These are phyloP conservation scores for Lophium mytilinum DNA, from an alignment of 495 filamentous ascomycete species.

Conservation along the genomic window DNA sequence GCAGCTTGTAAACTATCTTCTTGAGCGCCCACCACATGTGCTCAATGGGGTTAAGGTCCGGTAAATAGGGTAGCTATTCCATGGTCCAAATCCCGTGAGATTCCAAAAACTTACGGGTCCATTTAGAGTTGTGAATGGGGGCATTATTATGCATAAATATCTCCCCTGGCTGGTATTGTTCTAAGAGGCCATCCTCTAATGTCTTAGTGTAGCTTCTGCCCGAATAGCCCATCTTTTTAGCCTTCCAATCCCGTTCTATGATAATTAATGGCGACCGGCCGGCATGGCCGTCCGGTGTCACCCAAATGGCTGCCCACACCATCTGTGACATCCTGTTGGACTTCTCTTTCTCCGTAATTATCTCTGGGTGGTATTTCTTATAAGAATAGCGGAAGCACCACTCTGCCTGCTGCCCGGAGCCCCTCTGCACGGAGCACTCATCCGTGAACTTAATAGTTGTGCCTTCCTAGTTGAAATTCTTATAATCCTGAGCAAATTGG, in stretches of 20 bases:
- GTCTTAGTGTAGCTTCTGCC: not conserved
- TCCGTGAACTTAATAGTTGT: conserved; percentile 2
- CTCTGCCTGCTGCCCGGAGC: not conserved
- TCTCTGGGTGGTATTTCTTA: conserved; percentile 6
- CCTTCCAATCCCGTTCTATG: not conserved
- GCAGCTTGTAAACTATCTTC: conserved; percentile 11
- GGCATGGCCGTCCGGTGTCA: not conserved
- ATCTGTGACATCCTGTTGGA: conserved; percentile 3
- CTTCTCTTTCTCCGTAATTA: conserved; percentile 2
- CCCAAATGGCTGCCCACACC: conserved; percentile 7
- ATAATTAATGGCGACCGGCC: conserved; percentile 2
- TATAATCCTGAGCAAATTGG: not conserved
- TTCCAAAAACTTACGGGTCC: not conserved
- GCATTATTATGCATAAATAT: conserved; percentile 12
- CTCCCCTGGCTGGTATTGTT: not conserved
- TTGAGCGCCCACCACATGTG: conserved; percentile 13
- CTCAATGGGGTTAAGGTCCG: conserved; percentile 18
- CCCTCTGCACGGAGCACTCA: conserved; percentile 8
- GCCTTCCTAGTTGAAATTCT: not conserved
- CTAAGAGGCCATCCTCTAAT: not conserved
- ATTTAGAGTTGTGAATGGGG: conserved; percentile 2
- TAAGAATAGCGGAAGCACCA: not conserved
- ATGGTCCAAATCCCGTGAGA: not conserved
- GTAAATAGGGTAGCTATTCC: conserved; percentile 16
- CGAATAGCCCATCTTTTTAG: not conserved